Percentiles rank a stretch among this genome's conserved stretches.
Conservation (phyloP, 768 basidiomycete species). For the Psilocybe cubensis region DNA sequence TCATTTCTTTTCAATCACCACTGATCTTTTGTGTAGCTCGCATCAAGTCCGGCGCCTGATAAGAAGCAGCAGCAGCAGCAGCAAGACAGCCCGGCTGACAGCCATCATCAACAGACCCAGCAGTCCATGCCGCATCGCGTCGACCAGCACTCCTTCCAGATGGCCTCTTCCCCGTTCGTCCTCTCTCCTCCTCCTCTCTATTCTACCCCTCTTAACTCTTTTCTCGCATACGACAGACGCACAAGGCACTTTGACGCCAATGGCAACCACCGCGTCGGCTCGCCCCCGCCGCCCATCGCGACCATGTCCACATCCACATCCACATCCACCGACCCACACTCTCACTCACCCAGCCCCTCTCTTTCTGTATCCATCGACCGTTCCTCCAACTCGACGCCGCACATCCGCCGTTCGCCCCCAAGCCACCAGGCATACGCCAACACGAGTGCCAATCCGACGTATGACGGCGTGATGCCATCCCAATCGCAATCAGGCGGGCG, state of each 20-base stretch:
- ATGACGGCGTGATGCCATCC: no score
- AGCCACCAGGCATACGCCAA: no score
- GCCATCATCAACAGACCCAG: conserved; percentile 9
- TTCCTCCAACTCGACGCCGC: conserved; percentile 62
- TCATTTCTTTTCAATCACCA: background rate
- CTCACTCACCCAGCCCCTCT: conserved; percentile 62
- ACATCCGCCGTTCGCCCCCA: conserved; percentile 47
- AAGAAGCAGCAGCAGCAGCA: conserved; percentile 30
- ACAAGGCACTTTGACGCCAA: conserved; percentile 1
- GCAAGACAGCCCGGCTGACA: conserved; percentile 14
- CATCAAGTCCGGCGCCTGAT: conserved; percentile 38
- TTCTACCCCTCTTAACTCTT: conserved; percentile 19
- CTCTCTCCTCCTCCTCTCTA: conserved; percentile 16
- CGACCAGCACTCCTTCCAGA: conserved; percentile 24
- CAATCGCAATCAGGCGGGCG: no score
- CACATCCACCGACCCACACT: conserved; percentile 29
- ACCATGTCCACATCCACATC: conserved; percentile 36
- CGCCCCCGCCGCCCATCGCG: conserved; percentile 53
- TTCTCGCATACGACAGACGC: conserved; percentile 24
- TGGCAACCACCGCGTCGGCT: conserved; percentile 8
- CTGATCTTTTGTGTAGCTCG: conserved; percentile 37
- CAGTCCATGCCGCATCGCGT: conserved; percentile 57
- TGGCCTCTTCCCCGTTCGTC: conserved; percentile 35
- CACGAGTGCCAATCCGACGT: no score
- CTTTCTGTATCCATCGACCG: conserved; percentile 63